Evolutionary conservation across 2,329 filamentous ascomycete species (phyloP).

Genomic region (Coccinonectria pachysandricola): DNA sequence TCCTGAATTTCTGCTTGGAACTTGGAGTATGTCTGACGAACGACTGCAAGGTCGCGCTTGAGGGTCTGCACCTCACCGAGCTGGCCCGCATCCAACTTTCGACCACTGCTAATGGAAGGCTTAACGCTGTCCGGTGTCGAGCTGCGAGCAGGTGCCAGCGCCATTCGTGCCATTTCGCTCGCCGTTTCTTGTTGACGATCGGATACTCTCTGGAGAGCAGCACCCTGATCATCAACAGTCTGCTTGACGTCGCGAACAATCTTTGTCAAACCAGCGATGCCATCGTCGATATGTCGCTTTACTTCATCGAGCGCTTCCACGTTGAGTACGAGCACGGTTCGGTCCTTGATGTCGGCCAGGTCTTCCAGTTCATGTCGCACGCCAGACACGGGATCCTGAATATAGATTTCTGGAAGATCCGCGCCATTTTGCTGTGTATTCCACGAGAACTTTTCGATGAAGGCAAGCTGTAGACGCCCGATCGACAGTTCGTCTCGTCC

Average conservation of each 20-base stretch:
- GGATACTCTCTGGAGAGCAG: constrained; percentile 74
- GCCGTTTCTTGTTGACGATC: constrained; percentile 84
- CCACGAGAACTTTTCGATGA: constrained; percentile 99
- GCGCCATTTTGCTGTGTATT: constrained; percentile 90
- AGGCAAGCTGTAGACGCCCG: constrained; percentile 81
- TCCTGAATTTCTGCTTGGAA: constrained; percentile 82
- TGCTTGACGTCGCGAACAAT: constrained; percentile 82
- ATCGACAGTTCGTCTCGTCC: constrained; percentile 78
- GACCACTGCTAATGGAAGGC: constrained; percentile 21
- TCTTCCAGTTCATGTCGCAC: constrained; percentile 97
- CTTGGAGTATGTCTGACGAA: constrained; percentile 85
- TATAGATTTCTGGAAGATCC: constrained; percentile 93
- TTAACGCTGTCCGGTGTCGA: constrained; percentile 32
- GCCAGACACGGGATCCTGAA: constrained; percentile 89
- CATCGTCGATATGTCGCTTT: constrained; percentile 91
- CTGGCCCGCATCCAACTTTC: constrained; percentile 48
- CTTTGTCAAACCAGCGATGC: constrained; percentile 66
- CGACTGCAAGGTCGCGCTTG: constrained; percentile 77
- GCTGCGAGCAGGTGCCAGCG: constrained; percentile 34
- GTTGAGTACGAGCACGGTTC: constrained; percentile 89
- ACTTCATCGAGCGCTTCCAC: constrained; percentile 91
- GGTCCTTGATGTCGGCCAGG: constrained; percentile 83
- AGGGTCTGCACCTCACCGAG: constrained; percentile 71
- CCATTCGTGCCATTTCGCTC: constrained; percentile 66
- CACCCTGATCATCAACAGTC: constrained; percentile 72